Evolutionary conservation across 2,329 filamentous ascomycete species (phyloP).

Genomic region (Microsporum ferrugineum): DNA sequence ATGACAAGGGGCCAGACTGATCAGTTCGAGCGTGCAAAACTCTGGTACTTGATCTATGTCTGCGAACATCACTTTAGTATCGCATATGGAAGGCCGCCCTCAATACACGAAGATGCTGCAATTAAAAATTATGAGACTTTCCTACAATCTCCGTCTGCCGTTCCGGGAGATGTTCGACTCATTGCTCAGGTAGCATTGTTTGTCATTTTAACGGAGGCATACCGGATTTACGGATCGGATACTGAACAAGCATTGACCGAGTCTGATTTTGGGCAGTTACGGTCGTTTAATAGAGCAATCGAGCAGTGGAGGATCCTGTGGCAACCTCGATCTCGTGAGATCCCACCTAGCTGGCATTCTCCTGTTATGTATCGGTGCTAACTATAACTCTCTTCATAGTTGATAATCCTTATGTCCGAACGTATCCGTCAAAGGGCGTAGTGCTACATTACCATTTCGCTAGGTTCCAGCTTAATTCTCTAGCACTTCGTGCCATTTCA

Average conservation of each 20-base stretch:
- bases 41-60: constrained; percentile 54
- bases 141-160: constrained; percentile 41
- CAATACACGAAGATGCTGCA: constrained; percentile 47
- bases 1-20: constrained; percentile 38
- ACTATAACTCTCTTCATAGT: constrained; percentile 15
- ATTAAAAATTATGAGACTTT: constrained; percentile 49
- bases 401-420: constrained; percentile 37
- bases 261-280: constrained; percentile 41
- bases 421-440: constrained; percentile 41
- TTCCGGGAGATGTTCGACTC: constrained; percentile 45
- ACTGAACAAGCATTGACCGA: constrained; percentile 41
- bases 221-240: constrained; percentile 47
- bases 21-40: constrained; percentile 44
- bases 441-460: constrained; percentile 44
- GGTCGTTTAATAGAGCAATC: constrained; percentile 38
- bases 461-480: constrained; percentile 42
- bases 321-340: constrained; percentile 36
- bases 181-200: constrained; percentile 49
- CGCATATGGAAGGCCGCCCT: constrained; percentile 47
- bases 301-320: constrained; percentile 44
- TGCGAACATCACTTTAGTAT: constrained; percentile 57
- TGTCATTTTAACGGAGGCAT: constrained; percentile 47
- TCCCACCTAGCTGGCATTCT: neutral
- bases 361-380: neutral
- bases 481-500: constrained; percentile 32